A percentile compares a stretch with the other conserved stretches of the same genome.
Conservation (phyloP, 345 rosid species). For the Arabidopsis suecica region DNA sequence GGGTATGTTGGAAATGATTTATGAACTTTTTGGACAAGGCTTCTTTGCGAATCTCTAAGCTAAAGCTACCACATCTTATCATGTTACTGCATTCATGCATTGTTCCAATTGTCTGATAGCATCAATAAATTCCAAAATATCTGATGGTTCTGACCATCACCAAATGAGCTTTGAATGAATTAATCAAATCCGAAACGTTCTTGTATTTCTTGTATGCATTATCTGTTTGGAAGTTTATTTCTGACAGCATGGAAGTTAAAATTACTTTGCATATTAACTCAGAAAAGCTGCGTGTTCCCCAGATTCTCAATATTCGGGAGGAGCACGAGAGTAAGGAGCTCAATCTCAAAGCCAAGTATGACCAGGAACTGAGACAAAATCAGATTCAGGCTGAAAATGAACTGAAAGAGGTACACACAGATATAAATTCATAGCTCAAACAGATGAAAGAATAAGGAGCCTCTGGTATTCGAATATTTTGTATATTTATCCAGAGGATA, state of each 20-base stretch:
- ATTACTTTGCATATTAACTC: not conserved
- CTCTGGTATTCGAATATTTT: conserved; percentile 8
- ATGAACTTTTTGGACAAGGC: not conserved
- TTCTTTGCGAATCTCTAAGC: not conserved
- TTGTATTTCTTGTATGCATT: no score
- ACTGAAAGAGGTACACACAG: conserved; percentile 12
- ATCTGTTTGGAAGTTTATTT: not conserved
- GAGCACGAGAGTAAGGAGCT: conserved; percentile 56
- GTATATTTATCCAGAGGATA: conserved; percentile 6
- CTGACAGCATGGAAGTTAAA: not conserved
- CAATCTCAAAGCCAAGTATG: conserved; percentile 60
- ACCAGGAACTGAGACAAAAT: conserved; percentile 65
- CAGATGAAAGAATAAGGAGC: not conserved
- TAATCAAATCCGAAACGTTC: not conserved
- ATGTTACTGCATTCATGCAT: not conserved
- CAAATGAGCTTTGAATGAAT: not conserved
- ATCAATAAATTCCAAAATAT: not conserved
- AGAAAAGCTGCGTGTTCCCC: not conserved
- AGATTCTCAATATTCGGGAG: conserved; percentile 7
- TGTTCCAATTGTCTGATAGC: not conserved
- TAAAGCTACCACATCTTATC: not conserved
- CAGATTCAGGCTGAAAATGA: conserved; percentile 76
- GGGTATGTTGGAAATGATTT: conserved; percentile 44
- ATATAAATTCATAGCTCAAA: not conserved
- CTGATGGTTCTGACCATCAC: conserved; percentile 3